Percentiles rank a stretch among this genome's conserved stretches.
Conservation (phyloP, 805 yeast species). For the Sungouiella thailandica region DNA sequence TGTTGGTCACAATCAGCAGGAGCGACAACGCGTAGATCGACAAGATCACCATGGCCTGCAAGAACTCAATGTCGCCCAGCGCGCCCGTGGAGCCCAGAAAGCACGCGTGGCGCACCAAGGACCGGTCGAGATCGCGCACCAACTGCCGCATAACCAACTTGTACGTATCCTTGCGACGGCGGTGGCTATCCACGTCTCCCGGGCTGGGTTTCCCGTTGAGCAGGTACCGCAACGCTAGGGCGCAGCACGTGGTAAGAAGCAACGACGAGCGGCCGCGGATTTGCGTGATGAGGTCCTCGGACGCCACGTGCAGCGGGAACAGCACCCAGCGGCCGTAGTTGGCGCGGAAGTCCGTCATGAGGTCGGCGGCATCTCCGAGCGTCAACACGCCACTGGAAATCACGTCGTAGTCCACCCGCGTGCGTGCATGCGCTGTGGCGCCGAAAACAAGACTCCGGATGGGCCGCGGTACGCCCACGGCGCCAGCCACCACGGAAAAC, state of each 20-base stretch:
- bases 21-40: conserved; percentile 62
- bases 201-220: conserved; percentile 21
- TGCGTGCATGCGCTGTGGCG: conserved; percentile 5
- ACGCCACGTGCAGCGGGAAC: conserved; percentile 50
- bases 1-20: conserved; percentile 34
- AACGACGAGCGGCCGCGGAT: conserved; percentile 53
- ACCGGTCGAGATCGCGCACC: conserved; percentile 43
- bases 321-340: conserved; percentile 77
- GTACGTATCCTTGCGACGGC: conserved; percentile 29
- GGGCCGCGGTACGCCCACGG: conserved; percentile 32
- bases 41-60: conserved; percentile 63
- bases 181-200: conserved; percentile 19
- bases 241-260: conserved; percentile 62
- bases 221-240: conserved; percentile 53
- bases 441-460: conserved; percentile 25
- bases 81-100: conserved; percentile 12
- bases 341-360: conserved; percentile 56
- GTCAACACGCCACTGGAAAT: conserved; percentile 47
- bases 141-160: conserved; percentile 40
- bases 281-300: conserved; percentile 44
- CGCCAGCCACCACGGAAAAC: conserved; percentile 33
- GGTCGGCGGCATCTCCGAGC: conserved; percentile 40
- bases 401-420: conserved; percentile 37
- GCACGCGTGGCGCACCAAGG: conserved; percentile 32
- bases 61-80: conserved; percentile 44